A percentile compares a stretch with the other conserved stretches of the same genome.
phyloP scores from a whole-genome alignment of 371 early-diverging fungal species.

The Nematocida sp. region DNA sequence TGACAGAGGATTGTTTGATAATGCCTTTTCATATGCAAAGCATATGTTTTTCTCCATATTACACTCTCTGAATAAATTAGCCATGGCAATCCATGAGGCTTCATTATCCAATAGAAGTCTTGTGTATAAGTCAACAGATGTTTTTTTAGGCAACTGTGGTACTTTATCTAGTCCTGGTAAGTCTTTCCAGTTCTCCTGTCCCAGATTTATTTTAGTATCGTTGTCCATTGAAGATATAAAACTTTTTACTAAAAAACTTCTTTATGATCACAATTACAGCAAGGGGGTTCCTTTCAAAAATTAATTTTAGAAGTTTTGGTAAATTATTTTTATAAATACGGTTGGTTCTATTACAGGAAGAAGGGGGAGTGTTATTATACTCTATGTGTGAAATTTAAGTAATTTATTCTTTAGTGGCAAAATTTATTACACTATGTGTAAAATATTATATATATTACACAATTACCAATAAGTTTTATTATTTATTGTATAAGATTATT shows the following conservation, averaged over 20 bases:
- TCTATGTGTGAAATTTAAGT: too few species aligned
- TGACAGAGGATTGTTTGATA: slow-evolving; percentile 38
- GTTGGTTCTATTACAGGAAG: too few species aligned
- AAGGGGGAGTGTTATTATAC: too few species aligned
- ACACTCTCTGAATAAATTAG: slow-evolving; percentile 38
- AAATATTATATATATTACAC: too few species aligned
- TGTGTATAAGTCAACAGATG: slow-evolving; percentile 23
- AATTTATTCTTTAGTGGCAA: too few species aligned
- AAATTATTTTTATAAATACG: background rate
- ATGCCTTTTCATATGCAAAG: slow-evolving; percentile 40
- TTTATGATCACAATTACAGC: slow-evolving; percentile 24
- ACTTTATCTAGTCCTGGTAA: slow-evolving; percentile 42
- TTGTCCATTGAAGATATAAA: slow-evolving; percentile 56
- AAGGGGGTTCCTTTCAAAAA: slow-evolving; percentile 3
- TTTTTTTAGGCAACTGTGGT: slow-evolving; percentile 24
- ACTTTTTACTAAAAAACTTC: slow-evolving; percentile 37
- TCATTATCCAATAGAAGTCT: slow-evolving; percentile 40
- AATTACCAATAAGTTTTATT: too few species aligned
- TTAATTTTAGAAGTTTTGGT: background rate
- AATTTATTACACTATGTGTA: too few species aligned
- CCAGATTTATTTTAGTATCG: slow-evolving; percentile 43
- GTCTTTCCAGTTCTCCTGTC: slow-evolving; percentile 25
- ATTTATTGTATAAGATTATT: too few species aligned
- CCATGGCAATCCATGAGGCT: slow-evolving; percentile 38
- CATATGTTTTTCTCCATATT: slow-evolving; percentile 37